Evolutionary conservation across 306 rosid genomes (phyloP).

Genomic region (Pachyrhizus erosus): DNA sequence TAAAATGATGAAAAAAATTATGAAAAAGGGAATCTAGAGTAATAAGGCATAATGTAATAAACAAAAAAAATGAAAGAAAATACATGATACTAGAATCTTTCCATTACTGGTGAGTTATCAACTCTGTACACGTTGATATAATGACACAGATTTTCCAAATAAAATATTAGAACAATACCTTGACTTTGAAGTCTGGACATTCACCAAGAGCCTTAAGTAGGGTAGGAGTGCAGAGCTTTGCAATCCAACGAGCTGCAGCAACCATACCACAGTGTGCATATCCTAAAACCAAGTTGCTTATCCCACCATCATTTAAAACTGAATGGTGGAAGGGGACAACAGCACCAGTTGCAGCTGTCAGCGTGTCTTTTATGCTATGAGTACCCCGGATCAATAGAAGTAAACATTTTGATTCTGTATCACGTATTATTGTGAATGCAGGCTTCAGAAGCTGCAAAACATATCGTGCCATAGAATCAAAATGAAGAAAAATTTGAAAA

Average conservation of each 20-base stretch:
- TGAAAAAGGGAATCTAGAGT: constrained; percentile 10
- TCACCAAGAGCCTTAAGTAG: constrained; percentile 77
- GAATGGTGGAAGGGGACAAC: constrained; percentile 98
- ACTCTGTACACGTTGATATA: not conserved
- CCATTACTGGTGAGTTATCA: not conserved
- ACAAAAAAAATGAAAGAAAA: constrained; percentile 17
- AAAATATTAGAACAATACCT: constrained; percentile 57
- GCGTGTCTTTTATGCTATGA: constrained; percentile 96
- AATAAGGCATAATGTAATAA: constrained; percentile 8
- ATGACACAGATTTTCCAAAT: constrained; percentile 10
- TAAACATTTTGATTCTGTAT: constrained; percentile 75
- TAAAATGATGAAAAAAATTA: not conserved
- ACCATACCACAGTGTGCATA: constrained; percentile 99
- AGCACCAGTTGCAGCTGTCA: constrained; percentile 96
- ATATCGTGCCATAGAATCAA: constrained; percentile 40
- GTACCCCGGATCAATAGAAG: constrained; percentile 96
- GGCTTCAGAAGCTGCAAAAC: constrained; percentile 91
- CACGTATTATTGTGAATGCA: constrained; percentile 84
- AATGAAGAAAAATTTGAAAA: constrained; percentile 29
- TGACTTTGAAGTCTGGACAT: constrained; percentile 77
- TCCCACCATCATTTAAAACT: constrained; percentile 91
- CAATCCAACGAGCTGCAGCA: constrained; percentile 99
- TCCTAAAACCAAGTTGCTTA: constrained; percentile 91
- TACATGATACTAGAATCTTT: constrained; percentile 7
- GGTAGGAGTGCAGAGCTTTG: constrained; percentile 89